Evolutionary conservation across 1,284 basidiomycete genomes (phyloP), one percentile per base, ranked within the genome.

Genomic region (Pterulicium gracile): DNA sequence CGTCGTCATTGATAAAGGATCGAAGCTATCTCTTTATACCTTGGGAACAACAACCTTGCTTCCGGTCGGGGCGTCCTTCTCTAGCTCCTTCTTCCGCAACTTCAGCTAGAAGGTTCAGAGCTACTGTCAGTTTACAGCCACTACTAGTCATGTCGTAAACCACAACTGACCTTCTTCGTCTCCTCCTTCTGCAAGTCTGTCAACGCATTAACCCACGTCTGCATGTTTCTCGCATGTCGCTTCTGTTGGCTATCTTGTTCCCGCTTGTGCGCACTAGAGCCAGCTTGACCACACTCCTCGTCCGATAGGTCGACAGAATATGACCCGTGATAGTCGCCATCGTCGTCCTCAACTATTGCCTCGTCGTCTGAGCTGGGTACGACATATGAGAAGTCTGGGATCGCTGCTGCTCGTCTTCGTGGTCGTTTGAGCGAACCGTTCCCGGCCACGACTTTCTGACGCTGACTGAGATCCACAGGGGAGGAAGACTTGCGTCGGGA

Each of bases 281-380:
- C 55, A 36, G 54, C 53, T 43, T 60, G 53, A 18, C 51, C 59
- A 24, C 56, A 53, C 24, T 60, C 61, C 36, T 61, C 58, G 24
- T 32, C 27, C 27, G 27, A 32, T 32, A n/a, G n/a, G 10, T 32
- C 10, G 27, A n/a, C 10, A 32, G 27, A 32, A n/a, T 7, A 32
- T n/a, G 7, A n/a, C 10, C 10, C 7, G n/a, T 32, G 27, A 32
- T n/a, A n/a, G n/a, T n/a, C n/a, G n/a, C n/a, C n/a, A 34, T 66
- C 59, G 10, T 63, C 62, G 39, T 69, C 70, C 39, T 68, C 67
- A 3, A 61, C 65, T 42, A 77, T 77, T 3, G 60, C 65, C 50
- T 84, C 82, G 52, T 84, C 82, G 55, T 86, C 83, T 10, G 81
- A 85, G 57, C 79, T 79, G 0, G 81, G 79, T 18, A 81, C 63